A percentile compares a stretch with the other conserved stretches of the same genome.
Evolutionary conservation across 1,139 yeast genomes (phyloP).

Genomic region (Taphrina wiesneri): DNA sequence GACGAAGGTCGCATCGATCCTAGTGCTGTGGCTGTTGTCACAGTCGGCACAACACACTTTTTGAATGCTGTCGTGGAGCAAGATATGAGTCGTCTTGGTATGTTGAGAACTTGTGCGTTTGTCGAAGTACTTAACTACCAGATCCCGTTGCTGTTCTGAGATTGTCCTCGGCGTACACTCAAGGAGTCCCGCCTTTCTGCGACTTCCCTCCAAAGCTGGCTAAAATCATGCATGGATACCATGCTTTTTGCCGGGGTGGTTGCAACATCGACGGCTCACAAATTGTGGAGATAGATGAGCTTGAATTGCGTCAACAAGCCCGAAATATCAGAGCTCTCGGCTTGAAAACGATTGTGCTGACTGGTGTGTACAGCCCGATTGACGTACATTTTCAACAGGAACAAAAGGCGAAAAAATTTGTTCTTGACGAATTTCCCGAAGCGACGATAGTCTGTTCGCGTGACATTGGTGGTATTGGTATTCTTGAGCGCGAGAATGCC

Average conservation of each 20-base stretch:
- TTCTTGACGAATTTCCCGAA: slow-evolving; percentile 45
- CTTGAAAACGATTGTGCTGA: slow-evolving; percentile 47
- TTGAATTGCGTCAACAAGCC: slow-evolving; percentile 45
- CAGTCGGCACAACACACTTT: slow-evolving; percentile 54
- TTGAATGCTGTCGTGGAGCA: slow-evolving; percentile 53
- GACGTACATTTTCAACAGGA: slow-evolving; percentile 45
- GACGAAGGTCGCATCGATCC: slow-evolving; percentile 40
- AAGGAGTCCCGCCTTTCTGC: slow-evolving; percentile 48
- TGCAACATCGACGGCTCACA: slow-evolving; percentile 49
- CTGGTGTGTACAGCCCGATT: slow-evolving; percentile 50
- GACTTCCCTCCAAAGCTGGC: slow-evolving; percentile 50
- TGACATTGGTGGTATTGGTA: slow-evolving; percentile 50
- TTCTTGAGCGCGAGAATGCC: slow-evolving; percentile 51
- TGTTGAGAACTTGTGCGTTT: neutral
- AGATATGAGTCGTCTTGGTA: slow-evolving; percentile 47
- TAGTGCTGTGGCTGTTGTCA: slow-evolving; percentile 47
- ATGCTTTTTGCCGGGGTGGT: slow-evolving; percentile 49
- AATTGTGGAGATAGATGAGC: slow-evolving; percentile 46
- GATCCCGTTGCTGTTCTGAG: slow-evolving; percentile 50
- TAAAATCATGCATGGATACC: slow-evolving; percentile 46
- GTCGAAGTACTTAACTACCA: neutral
- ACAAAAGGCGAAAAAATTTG: slow-evolving; percentile 44
- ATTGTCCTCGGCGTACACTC: slow-evolving; percentile 49
- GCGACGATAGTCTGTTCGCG: slow-evolving; percentile 48
- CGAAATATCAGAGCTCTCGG: slow-evolving; percentile 44